Evolutionary conservation across 257 asterid species (phyloP).

Genomic region (Eustoma russellianum): DNA sequence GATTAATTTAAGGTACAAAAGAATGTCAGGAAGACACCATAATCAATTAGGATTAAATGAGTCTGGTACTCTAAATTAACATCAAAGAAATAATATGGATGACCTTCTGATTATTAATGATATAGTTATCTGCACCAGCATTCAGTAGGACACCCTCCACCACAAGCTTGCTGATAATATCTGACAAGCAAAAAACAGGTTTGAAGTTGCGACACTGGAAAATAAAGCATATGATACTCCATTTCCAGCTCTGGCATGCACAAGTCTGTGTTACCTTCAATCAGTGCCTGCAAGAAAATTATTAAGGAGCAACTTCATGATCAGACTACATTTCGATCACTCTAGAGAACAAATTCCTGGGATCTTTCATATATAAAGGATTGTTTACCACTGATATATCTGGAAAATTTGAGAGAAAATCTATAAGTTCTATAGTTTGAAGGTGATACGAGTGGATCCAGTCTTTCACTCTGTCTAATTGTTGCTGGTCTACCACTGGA

Average conservation of each 20-base stretch:
- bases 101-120: slow-evolving; percentile 56
- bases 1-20: slow-evolving; percentile 13
- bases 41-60: neutral
- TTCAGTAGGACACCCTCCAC: slow-evolving; percentile 47
- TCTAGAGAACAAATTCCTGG: no score
- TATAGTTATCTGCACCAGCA: slow-evolving; percentile 45
- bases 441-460: slow-evolving; percentile 74
- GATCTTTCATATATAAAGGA: neutral
- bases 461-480: slow-evolving; percentile 53
- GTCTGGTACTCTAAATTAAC: slow-evolving; percentile 1
- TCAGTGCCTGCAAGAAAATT: slow-evolving; percentile 41
- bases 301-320: no score
- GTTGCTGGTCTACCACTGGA: slow-evolving; percentile 72
- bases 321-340: neutral
- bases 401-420: slow-evolving; percentile 67
- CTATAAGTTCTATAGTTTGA: slow-evolving; percentile 53
- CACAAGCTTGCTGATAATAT: slow-evolving; percentile 65
- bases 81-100: slow-evolving; percentile 3
- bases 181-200: slow-evolving; percentile 28
- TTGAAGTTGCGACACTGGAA: slow-evolving; percentile 13
- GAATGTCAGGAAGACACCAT: neutral
- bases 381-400: slow-evolving; percentile 70
- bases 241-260: slow-evolving; percentile 15
- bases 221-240: slow-evolving; percentile 9
- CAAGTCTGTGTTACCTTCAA: slow-evolving; percentile 58